These are phyloP conservation scores for Aspergillus sp. DNA, from an alignment of 2,329 filamentous ascomycete genomes.

Conservation along the genomic window DNA sequence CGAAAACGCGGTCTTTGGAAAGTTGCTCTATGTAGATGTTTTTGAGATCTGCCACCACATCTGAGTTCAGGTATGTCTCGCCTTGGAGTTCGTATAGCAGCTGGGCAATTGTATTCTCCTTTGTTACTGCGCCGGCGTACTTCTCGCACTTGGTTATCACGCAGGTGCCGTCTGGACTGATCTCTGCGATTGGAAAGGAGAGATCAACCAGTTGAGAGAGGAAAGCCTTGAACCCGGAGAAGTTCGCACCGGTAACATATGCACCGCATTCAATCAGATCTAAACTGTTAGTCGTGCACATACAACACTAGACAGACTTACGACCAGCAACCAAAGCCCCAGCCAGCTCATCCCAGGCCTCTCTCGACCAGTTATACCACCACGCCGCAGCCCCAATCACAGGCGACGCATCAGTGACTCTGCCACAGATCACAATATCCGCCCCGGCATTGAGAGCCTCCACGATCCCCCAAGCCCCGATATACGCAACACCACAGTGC, in stretches of 20 bases:
- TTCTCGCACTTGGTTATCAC: neutral
- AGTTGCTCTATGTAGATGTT: neutral
- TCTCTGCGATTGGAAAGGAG: neutral
- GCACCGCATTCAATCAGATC: neutral
- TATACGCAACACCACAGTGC: neutral
- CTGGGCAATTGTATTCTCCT: neutral
- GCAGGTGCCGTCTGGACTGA: neutral
- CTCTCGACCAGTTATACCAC: neutral
- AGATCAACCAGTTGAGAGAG: neutral
- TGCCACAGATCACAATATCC: neutral
- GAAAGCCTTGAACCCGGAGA: neutral
- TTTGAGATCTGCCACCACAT: neutral
- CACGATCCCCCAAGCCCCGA: neutral
- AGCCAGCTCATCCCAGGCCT: neutral
- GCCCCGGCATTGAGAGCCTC: neutral
- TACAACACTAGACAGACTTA: too few species aligned
- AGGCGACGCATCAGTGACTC: neutral
- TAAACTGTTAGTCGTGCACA: too few species aligned
- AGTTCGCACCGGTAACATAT: neutral
- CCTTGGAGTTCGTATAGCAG: constrained; percentile 2
- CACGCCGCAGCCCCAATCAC: neutral
- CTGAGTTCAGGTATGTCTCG: neutral
- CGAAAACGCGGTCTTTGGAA: neutral
- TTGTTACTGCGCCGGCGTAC: neutral
- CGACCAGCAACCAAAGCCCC: neutral